Evolutionary conservation across 2,329 filamentous ascomycete species (phyloP), one percentile per base, ranked within the genome.

Genomic region (Fusarium vanettenii): DNA sequence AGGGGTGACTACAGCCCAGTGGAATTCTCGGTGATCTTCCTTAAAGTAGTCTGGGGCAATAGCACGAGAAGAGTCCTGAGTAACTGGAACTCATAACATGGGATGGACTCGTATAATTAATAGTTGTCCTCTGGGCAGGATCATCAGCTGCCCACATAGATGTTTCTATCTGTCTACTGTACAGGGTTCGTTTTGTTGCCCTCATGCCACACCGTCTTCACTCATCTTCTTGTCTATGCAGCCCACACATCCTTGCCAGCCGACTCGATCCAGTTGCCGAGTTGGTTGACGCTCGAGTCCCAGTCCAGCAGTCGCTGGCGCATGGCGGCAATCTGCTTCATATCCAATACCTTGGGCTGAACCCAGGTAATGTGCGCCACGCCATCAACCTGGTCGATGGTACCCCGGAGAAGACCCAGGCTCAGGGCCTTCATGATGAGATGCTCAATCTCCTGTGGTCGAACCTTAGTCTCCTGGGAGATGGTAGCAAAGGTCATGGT

Each of bases 341-440:
- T 95, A 83, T 98, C 97, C 76, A 99, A 86, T 35, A 99, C 95
- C 89, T 98, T 98, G 25, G 97, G 97, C 86, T 99, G 97, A 69
- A 99, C 97, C 97, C 97, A 99, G 80, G 96, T 96, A 85, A 99
- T 98, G 82, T 95, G 92, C 50, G 97, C 97, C 76, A 98, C 92
- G 84, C 95, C 93, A 57, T 95, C 95, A 35, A 99, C 97, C 86
- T 99, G 96, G 83, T 99, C 97, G 79, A 99, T 98, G 66, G 94
- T 97, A 55, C 97, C 97, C 77, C 93, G 91, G 77, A 99, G 87
- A 77, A 99, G 87, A 1, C 97, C 97, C 78, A 99, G 85, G 81
- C 95, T 98, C 79, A 99, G 86, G n/a, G 97, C 97, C 88, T 98
- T 98, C 97, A 99, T 99, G 80, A 99, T 94, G 74, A 99, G 87